These are phyloP conservation scores for Neopestalotiopsis clavispora DNA, from an alignment of 2,329 filamentous ascomycete genomes.

Conservation along the genomic window DNA sequence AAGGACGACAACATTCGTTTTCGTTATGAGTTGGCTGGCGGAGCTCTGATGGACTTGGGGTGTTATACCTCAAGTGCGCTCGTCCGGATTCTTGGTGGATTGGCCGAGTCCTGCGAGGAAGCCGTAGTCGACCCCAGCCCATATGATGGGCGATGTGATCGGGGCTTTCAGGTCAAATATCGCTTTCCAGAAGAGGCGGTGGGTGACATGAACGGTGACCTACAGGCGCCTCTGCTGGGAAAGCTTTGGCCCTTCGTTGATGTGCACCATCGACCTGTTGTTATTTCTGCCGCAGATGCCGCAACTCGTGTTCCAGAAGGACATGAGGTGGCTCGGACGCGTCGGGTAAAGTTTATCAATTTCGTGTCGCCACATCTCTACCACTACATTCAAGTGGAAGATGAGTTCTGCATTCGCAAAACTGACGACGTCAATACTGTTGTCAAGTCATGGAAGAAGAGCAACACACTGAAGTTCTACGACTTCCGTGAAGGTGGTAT, in stretches of 20 bases:
- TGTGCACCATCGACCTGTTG: conserved; percentile 28
- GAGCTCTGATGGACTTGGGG: conserved; percentile 40
- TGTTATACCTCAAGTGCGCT: conserved; percentile 45
- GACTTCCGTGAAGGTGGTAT: conserved; percentile 29
- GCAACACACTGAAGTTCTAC: conserved; percentile 37
- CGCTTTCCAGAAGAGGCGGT: conserved; percentile 38
- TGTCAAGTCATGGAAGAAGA: conserved; percentile 28
- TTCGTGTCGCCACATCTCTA: conserved; percentile 30
- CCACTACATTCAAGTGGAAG: conserved; percentile 42
- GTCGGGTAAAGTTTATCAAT: conserved; percentile 28
- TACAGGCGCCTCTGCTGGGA: conserved; percentile 25
- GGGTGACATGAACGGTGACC: conserved; percentile 36
- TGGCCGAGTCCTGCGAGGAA: conserved; percentile 43
- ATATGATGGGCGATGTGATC: conserved; percentile 31
- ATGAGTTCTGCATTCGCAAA: conserved; percentile 32
- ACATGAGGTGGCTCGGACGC: conserved; percentile 28
- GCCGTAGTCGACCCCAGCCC: conserved; percentile 28
- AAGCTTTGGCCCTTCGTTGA: conserved; percentile 25
- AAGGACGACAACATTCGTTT: conserved; percentile 42
- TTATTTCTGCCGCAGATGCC: conserved; percentile 24
- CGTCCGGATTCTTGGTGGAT: conserved; percentile 42
- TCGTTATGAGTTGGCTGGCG: conserved; percentile 30
- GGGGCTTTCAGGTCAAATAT: conserved; percentile 36
- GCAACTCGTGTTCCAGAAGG: conserved; percentile 23
- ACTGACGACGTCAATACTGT: conserved; percentile 29